Percentiles rank a stretch among this genome's conserved stretches.
Evolutionary conservation across 2,329 filamentous ascomycete genomes (phyloP).

Genomic region (Cytospora piceicola): DNA sequence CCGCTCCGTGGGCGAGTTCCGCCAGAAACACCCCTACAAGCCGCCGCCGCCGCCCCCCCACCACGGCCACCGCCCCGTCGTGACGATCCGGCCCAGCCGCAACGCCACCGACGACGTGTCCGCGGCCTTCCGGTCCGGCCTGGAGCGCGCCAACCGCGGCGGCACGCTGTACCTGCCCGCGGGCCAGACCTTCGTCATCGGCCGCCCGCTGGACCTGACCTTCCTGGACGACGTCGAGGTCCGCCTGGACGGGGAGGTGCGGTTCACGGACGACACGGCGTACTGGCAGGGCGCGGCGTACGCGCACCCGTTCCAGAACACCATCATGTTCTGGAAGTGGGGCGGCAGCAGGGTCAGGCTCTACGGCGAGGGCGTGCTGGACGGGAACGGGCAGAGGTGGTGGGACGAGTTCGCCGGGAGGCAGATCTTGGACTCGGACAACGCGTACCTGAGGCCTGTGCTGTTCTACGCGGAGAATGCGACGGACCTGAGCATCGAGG

Average conservation of each 20-base stretch:
- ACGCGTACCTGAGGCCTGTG: constrained; percentile 61
- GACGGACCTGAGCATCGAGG: constrained; percentile 59
- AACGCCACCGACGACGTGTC: constrained; percentile 61
- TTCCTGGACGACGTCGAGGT: constrained; percentile 62
- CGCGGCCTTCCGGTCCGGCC: constrained; percentile 55
- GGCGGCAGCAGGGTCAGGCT: constrained; percentile 65
- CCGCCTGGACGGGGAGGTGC: constrained; percentile 60
- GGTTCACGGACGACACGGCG: constrained; percentile 49
- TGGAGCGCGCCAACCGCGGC: constrained; percentile 61
- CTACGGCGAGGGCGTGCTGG: constrained; percentile 58
- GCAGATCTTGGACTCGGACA: constrained; percentile 53
- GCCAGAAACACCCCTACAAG: constrained; percentile 44
- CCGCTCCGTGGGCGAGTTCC: constrained; percentile 44
- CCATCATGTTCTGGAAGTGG: constrained; percentile 67
- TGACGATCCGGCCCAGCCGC: constrained; percentile 56
- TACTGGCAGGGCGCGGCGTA: constrained; percentile 50
- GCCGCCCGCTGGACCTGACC: constrained; percentile 61
- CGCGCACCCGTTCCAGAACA: constrained; percentile 50
- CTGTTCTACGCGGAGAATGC: constrained; percentile 66
- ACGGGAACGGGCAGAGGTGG: constrained; percentile 56
- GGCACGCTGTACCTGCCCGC: constrained; percentile 59
- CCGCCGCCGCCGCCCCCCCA: constrained; percentile 27
- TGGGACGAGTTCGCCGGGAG: constrained; percentile 39
- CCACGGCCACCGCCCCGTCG: constrained; percentile 36
- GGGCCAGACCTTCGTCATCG: constrained; percentile 60